Base-by-base conservation (phyloP, 2,329 filamentous ascomycete species). In the Aspergillus sp. region DNA sequence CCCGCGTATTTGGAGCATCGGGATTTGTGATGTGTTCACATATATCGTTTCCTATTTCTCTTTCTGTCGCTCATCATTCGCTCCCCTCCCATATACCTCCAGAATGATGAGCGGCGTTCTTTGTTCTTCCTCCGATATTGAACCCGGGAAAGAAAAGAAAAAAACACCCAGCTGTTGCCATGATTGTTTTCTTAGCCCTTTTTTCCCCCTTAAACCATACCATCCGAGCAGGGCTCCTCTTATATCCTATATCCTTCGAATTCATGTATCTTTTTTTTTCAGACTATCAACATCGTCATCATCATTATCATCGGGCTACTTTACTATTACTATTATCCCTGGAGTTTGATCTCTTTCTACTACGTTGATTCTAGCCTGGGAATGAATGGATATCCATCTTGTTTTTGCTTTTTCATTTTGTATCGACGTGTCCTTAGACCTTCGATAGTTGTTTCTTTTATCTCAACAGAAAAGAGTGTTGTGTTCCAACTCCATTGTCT, bases 241-340 rank as follows among this genome's bases (percentile, higher is more conserved):
- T 54, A 19, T 41, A 57, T 58, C 42, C 56, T 54, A 19, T 41
- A 57, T 58, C 42, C 56, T 63, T 58, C 54, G 52, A 59, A 64
- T 67, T 66, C 62, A 64, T 73, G 70, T 72, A 73, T 63, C 68
- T 62, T 71, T 68, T 71, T 68, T 66, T 57, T 39, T 61, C 62
- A 32, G 50, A 25, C 41, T 21, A 4, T 32, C 27, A 30, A 27
- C 23, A 23, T 51, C 7, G 7, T 8, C 25, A 27, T 25, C 23
- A 23, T 23, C 25, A 25, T 25, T 27, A 27, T 27, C 25, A 27
- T 27, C 7, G 25, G 25, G 25, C 25, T 27, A 27, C 25, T 27
- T 27, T 27, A 27, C 21, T 42, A 42, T 6, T 23, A 23, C 17
- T 42, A 19, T 19, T n/a, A n/a, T 49, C 62, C 57, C 54, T 54